Base-by-base conservation (phyloP, 2,329 filamentous ascomycete species). In the Pseudofabraea citricarpa region DNA sequence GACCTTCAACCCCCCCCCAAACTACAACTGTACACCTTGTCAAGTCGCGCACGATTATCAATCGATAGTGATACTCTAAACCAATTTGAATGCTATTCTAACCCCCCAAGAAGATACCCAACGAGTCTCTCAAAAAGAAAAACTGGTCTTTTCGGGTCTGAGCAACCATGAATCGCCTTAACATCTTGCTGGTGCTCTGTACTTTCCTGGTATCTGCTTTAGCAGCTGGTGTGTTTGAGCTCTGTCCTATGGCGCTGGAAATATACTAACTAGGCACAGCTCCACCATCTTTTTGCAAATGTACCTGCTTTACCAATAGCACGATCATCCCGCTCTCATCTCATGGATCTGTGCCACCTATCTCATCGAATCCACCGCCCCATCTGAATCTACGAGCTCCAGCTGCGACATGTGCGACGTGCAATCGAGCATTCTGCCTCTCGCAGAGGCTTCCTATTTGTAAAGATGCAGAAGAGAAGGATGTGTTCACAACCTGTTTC, bases 301-400 rank as follows among this genome's bases (percentile, higher is more conserved):
- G 80, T 66, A 83, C 78, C 53, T 84, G 80, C 67, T 81, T 81
- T 67, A 78, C 77, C 54, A 83, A 84, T 67, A 81, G 76, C 70
- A 83, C 79, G 52, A 81, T 84, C 56, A 81, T 84, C 57, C 71
- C 75, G 12, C 71, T 83, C 8, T 75, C 55, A 48, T 60, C 49
- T 46, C 59, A 51, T 49, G 54, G 45, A 46, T 53, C 56, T 40
- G 51, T 48, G 41, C 46, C 53, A 37, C 35, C 35, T 6, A 51
- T 31, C 15, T 40, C 45, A 13, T 42, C 54, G 7, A 51, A 53
- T 37, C 20, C 46, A 16, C 27, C 46, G 7, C 40, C 55, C 5
- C 42, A 48, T 16, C 40, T 48, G 18, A 36, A 45, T 15, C 22
- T 35, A 15, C 56, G 43, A 64, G 68, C 56, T 56, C 65, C 54